A percentile compares a stretch with the other conserved stretches of the same genome.
phyloP scores from a whole-genome alignment of 345 rosid genomes.

The Trapa bicornis region DNA sequence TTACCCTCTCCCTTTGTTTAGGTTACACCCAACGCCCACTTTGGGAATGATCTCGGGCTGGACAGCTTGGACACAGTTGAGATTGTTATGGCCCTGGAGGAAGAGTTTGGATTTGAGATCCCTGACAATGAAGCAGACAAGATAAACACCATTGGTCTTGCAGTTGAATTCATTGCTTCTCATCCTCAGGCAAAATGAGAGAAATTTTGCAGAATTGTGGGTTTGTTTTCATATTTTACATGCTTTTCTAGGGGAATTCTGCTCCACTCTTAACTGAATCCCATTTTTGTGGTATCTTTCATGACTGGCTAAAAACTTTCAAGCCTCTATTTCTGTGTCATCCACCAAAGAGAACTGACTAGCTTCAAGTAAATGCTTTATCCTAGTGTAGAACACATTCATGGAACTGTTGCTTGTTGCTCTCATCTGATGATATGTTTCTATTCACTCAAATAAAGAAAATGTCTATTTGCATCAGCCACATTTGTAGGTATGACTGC shows the following conservation, averaged over 20 bases:
- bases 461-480: background rate
- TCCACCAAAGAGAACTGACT: background rate
- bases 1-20: slow-evolving; percentile 8
- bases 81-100: slow-evolving; percentile 94
- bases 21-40: slow-evolving; percentile 73
- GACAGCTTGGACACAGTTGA: slow-evolving; percentile 92
- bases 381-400: background rate
- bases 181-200: slow-evolving; percentile 89
- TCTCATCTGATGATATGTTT: background rate
- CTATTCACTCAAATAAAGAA: background rate
- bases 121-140: slow-evolving; percentile 92
- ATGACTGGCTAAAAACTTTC: background rate
- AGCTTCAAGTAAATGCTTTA: background rate
- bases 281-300: background rate
- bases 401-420: background rate
- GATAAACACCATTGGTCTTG: slow-evolving; percentile 48
- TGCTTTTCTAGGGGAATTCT: background rate
- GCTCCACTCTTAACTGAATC: background rate
- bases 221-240: too few relatives aligned
- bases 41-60: slow-evolving; percentile 81
- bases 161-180: slow-evolving; percentile 76
- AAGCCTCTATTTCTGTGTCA: background rate
- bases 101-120: slow-evolving; percentile 87
- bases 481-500: background rate
- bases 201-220: background rate